Evolutionary conservation across 1,284 basidiomycete species (phyloP), one percentile per base, ranked within the genome.

Genomic region (Trametes hirsuta): DNA sequence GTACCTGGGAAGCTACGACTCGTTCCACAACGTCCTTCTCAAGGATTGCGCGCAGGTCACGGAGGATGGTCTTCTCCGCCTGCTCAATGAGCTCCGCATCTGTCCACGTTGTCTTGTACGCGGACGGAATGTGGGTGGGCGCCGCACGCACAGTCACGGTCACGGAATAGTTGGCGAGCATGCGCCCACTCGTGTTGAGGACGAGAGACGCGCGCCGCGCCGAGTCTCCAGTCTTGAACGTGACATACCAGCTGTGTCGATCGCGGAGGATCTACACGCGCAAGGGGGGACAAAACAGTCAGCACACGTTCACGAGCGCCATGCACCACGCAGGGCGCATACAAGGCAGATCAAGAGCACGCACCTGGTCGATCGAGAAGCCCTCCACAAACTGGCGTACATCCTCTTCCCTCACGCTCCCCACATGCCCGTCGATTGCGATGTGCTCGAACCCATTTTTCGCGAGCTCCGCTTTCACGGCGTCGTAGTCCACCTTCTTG

Each of bases 1-100:
- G 77, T 47, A 93, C 67, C 41, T 86, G 84, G 6, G 77, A 74
- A 5, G 77, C 82, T 11, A 93, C 83, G 4, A 93, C 72, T 8
- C 85, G 81, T 44, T 88, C 86, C 67, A 81, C 79, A 35, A 95
- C 78, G 67, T 95, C 93, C 72, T 84, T 87, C 72, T 86, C 79
- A 53, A 95, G 77, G 51, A 84, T 66, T 3, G 70, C 74, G 60
- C 77, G 76, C 45, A 95, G 77, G 69, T 95, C 91, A 40, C 76
- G 77, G 47, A 87, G 62, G 50, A 95, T 84, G 49, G 85, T 74
- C 62, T 81, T 78, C 64, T 82, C 79, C 3, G 90, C 90, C 41
- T 82, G 79, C 8, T 81, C 81, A 14, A 90, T 74, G 36, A 92
- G 75, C 68, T 90, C 89, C 3, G 76, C 75, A 4, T 84, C 81